phyloP scores from a whole-genome alignment of 2,329 filamentous ascomycete genomes.

The Paraconiothyrium sp. region DNA sequence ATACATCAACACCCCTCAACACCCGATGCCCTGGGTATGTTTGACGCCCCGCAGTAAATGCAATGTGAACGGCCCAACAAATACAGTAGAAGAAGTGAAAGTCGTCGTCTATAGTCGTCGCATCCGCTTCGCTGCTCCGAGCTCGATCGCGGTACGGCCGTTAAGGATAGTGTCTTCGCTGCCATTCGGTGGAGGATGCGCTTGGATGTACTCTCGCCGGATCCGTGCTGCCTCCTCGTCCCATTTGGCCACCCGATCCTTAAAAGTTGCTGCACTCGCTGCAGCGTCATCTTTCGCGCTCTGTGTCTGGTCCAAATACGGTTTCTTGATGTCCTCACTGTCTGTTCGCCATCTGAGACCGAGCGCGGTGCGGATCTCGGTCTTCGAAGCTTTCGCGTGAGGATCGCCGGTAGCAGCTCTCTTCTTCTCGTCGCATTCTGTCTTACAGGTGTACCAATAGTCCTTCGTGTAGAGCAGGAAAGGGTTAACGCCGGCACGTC shows the following conservation, averaged over 20 bases:
- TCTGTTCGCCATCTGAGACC: slow-evolving; percentile 92
- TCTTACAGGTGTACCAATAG: slow-evolving; percentile 69
- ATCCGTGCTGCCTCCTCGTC: slow-evolving; percentile 69
- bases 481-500: slow-evolving; percentile 80
- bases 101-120: slow-evolving; percentile 33
- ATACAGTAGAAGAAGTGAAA: slow-evolving; percentile 26
- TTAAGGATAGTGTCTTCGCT: slow-evolving; percentile 42
- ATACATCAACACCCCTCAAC: neutral
- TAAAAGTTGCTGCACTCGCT: slow-evolving; percentile 67
- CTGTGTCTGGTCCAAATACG: slow-evolving; percentile 79
- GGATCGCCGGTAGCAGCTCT: slow-evolving; percentile 71
- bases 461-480: slow-evolving; percentile 91
- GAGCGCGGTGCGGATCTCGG: slow-evolving; percentile 84
- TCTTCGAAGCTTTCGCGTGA: slow-evolving; percentile 71
- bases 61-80: slow-evolving; percentile 27
- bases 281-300: slow-evolving; percentile 74
- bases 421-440: slow-evolving; percentile 74
- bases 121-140: slow-evolving; percentile 46
- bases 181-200: slow-evolving; percentile 43
- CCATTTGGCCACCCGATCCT: slow-evolving; percentile 73
- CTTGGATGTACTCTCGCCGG: slow-evolving; percentile 53
- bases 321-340: slow-evolving; percentile 73
- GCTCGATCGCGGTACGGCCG: slow-evolving; percentile 51
- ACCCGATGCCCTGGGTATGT: slow-evolving; percentile 37
- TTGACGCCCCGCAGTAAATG: slow-evolving; percentile 28